A percentile compares a stretch with the other conserved stretches of the same genome.
Conservation (phyloP, 106 monocot genomes). For the Dendrobium huoshanense region DNA sequence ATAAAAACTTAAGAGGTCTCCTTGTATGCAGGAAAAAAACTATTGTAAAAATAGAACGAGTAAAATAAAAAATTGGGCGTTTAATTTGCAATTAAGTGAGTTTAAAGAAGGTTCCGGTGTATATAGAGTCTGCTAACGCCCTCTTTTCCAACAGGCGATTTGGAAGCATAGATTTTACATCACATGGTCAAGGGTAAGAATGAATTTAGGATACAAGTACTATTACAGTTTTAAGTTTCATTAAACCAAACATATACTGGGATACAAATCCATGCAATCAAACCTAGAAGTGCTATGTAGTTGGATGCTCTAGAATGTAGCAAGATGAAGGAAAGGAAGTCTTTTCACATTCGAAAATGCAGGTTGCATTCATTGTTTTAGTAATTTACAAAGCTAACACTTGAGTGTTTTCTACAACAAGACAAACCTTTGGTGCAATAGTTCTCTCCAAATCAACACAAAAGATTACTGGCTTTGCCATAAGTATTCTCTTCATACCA, state of each 20-base stretch:
- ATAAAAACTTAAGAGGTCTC: not conserved
- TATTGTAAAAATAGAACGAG: not conserved
- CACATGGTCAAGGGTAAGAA: not conserved
- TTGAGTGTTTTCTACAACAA: not conserved
- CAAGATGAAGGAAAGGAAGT: not conserved
- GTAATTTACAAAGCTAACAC: constrained; percentile 1
- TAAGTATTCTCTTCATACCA: constrained; percentile 88
- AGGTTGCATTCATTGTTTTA: not conserved
- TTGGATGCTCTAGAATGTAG: not conserved
- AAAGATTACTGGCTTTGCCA: constrained; percentile 81
- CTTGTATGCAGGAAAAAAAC: not conserved
- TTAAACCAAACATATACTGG: not conserved
- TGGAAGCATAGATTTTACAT: not conserved
- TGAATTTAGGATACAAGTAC: not conserved
- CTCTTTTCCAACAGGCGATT: not conserved
- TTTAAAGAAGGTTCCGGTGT: not conserved
- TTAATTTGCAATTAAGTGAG: not conserved
- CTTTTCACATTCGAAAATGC: not conserved
- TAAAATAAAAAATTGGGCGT: not conserved
- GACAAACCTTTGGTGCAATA: constrained; percentile 83
- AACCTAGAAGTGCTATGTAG: not conserved
- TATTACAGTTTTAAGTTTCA: not conserved
- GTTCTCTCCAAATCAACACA: constrained; percentile 83
- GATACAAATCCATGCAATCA: not conserved
- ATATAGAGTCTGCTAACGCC: not conserved